Conservation (phyloP, 1,139 yeast species). For the Suhomyces coccinellae region DNA sequence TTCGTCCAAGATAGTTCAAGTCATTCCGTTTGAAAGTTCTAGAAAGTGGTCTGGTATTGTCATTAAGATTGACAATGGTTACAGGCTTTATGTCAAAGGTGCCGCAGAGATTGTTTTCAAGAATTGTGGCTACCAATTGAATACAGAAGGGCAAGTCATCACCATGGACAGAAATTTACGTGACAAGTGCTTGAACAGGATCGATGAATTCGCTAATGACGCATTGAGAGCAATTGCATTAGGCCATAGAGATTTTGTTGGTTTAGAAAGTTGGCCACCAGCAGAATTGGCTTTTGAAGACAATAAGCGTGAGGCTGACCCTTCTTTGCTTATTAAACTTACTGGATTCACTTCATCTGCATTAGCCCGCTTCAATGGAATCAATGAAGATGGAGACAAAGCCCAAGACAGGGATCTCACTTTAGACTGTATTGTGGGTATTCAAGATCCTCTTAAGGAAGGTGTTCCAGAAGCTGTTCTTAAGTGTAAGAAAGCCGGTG, state of each 20-base stretch:
- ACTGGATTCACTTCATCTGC: constrained; percentile 1
- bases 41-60: constrained; percentile 92
- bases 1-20: constrained; percentile 53
- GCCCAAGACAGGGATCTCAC: constrained; percentile 29
- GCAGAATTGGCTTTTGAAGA: constrained; percentile 31
- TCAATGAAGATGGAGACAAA: not conserved
- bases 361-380: constrained; percentile 5
- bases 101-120: constrained; percentile 87
- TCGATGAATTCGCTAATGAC: constrained; percentile 65
- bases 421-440: constrained; percentile 80
- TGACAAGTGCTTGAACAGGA: constrained; percentile 43
- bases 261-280: constrained; percentile 65
- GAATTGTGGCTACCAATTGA: constrained; percentile 49
- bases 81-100: constrained; percentile 78
- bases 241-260: constrained; percentile 70
- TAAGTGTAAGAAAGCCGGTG: constrained; percentile 88
- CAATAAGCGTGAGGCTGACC: constrained; percentile 45
- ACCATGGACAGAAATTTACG: constrained; percentile 33
- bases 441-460: constrained; percentile 88
- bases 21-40: constrained; percentile 88
- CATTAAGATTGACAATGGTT: constrained; percentile 49
- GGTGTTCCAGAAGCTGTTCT: constrained; percentile 90
- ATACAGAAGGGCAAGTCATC: constrained; percentile 30
- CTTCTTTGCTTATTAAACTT: constrained; percentile 42
- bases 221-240: constrained; percentile 86